Evolutionary conservation across 2,329 filamentous ascomycete genomes (phyloP), one percentile per base, ranked within the genome.

Genomic region (Ophiosphaerella narmari): DNA sequence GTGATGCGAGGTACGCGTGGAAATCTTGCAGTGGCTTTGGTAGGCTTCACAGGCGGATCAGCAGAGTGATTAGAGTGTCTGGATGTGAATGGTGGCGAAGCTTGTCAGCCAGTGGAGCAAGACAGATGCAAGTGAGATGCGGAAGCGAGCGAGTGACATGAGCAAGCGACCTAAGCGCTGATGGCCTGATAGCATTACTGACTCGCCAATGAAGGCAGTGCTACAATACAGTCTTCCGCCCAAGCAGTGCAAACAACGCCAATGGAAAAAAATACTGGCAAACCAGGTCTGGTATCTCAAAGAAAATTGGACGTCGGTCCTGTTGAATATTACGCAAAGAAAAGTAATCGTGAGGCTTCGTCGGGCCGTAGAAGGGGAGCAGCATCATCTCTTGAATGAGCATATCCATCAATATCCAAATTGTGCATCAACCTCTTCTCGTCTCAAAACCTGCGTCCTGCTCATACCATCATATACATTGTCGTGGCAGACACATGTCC

Each of bases 401-500:
- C 23, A 14, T 23, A 24, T 26, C 14, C 33, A 29, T 11, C 26
- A 46, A 34, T 26, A 31, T 46, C 37, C 37, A 39, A 46, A 29
- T 40, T 40, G 21, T 23, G 41, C 32, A 13, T 33, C 26, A 33
- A 36, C 31, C 11, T 7, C 21, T 14, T 14, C 7, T 36, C 18
- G 4, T 36, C 32, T 34, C 24, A 11, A 18, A 39, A 18, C 9
- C 24, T 31, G 23, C 23, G 23, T 32, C 39, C 24, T 43, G 38
- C 41, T 41, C 50, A 29, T 57, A 48, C 48, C 52, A 24, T 57
- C 55, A 55, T 57, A 39, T 55, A 57, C 55, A 57, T 40, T 52
- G 43, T 54, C 53, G 60, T 63, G 46, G 41, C 62, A 67, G 63
- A 45, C 48, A 63, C 52, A 59, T 50, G 36, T 55, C 54, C 43